Conservation (phyloP, 257 asterid genomes). For the Penstemon newberryi region DNA sequence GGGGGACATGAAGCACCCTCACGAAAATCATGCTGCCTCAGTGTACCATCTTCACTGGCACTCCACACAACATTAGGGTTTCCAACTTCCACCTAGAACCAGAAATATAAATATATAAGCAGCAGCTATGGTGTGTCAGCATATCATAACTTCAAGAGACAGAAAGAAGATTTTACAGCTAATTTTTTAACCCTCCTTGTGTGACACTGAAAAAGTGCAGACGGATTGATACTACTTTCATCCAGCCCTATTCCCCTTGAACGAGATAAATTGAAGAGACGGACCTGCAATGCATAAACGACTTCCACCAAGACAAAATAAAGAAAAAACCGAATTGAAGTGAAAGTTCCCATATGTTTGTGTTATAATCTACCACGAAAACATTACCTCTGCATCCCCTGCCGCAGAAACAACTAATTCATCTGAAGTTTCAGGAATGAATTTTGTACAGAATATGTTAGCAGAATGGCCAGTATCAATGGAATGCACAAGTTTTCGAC, state of each 20-base stretch:
- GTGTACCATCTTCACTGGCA: constrained; percentile 99
- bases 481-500: constrained; percentile 71
- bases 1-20: constrained; percentile 96
- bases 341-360: constrained; percentile 8
- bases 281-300: constrained; percentile 63
- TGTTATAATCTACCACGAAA: constrained; percentile 22
- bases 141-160: constrained; percentile 24
- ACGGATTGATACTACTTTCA: constrained; percentile 54
- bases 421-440: constrained; percentile 91
- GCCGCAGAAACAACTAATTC: constrained; percentile 97
- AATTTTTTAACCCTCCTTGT: constrained; percentile 89
- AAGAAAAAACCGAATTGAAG: constrained; percentile 19
- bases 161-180: constrained; percentile 64
- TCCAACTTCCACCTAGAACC: constrained; percentile 84
- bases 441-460: constrained; percentile 93
- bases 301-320: constrained; percentile 13
- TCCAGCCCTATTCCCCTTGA: constrained; percentile 52
- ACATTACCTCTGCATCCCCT: constrained; percentile 90
- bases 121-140: constrained; percentile 19
- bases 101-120: constrained; percentile 21
- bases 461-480: constrained; percentile 93
- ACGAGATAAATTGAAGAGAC: constrained; percentile 80
- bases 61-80: constrained; percentile 98
- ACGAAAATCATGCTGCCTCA: constrained; percentile 97
- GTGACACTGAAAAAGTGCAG: constrained; percentile 83